A percentile compares a stretch with the other conserved stretches of the same genome.
Conservation (phyloP, 2,329 filamentous ascomycete genomes). For the Coleophoma cylindrospora region DNA sequence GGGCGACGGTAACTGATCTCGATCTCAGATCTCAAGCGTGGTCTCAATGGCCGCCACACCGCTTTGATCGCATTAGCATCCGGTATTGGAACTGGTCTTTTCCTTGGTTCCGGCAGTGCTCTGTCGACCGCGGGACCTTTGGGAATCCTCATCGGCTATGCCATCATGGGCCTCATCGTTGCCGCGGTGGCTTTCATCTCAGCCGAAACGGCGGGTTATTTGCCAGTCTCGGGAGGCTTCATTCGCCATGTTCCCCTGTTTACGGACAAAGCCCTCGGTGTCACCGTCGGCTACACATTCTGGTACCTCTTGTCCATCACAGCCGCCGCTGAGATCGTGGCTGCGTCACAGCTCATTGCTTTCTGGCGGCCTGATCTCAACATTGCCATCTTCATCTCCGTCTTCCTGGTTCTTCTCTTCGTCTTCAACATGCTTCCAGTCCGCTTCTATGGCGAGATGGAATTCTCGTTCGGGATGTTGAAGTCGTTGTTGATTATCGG, state of each 20-base stretch:
- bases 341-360: conserved; percentile 54
- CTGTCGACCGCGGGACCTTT: conserved; percentile 35
- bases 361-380: conserved; percentile 53
- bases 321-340: conserved; percentile 54
- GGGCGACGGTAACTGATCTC: not conserved
- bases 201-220: conserved; percentile 32
- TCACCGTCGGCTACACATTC: conserved; percentile 1
- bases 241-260: conserved; percentile 1
- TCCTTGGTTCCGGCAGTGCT: conserved; percentile 37
- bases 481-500: conserved; percentile 33
- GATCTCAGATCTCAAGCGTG: not conserved
- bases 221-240: conserved; percentile 28
- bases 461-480: conserved; percentile 37
- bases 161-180: conserved; percentile 39
- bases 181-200: conserved; percentile 37
- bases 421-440: conserved; percentile 10
- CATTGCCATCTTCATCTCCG: conserved; percentile 56
- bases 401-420: conserved; percentile 49
- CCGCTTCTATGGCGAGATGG: not conserved
- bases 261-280: conserved; percentile 1
- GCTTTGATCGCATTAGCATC: conserved; percentile 35
- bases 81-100: conserved; percentile 38
- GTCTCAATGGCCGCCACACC: conserved; percentile 33
- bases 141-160: conserved; percentile 33
- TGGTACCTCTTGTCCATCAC: conserved; percentile 31